These are phyloP conservation scores for Pichia norvegensis DNA, from an alignment of 1,139 yeast species.

Conservation along the genomic window DNA sequence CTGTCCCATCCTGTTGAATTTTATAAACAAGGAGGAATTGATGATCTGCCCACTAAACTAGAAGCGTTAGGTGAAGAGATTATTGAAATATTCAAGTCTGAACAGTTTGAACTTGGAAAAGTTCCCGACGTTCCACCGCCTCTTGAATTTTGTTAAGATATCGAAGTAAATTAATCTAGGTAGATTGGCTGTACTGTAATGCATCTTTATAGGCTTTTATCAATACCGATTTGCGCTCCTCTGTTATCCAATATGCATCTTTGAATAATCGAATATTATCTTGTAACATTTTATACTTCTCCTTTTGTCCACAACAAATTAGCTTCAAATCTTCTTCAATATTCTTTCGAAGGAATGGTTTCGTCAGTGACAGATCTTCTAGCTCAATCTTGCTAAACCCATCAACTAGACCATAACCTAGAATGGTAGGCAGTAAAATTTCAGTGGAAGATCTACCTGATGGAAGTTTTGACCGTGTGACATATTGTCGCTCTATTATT, in stretches of 20 bases:
- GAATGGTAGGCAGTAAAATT: constrained; percentile 62
- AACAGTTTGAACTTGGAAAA: constrained; percentile 49
- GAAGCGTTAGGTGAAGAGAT: constrained; percentile 38
- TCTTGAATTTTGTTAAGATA: constrained; percentile 32
- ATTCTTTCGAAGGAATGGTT: constrained; percentile 77
- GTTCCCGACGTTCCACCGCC: constrained; percentile 86
- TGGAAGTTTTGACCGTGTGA: constrained; percentile 36
- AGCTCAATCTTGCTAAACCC: constrained; percentile 79
- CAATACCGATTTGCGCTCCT: constrained; percentile 5
- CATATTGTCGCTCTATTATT: constrained; percentile 60
- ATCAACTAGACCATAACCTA: constrained; percentile 84
- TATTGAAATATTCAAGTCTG: constrained; percentile 43
- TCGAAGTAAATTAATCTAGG: background rate
- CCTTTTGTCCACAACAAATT: constrained; percentile 58
- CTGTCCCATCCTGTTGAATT: background rate
- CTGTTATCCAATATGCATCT: constrained; percentile 39
- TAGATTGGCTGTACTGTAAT: constrained; percentile 1
- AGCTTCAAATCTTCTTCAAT: constrained; percentile 61
- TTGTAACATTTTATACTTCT: constrained; percentile 47
- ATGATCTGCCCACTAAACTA: constrained; percentile 29
- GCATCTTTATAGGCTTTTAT: constrained; percentile 10
- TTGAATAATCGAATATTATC: constrained; percentile 55
- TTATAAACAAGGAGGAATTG: constrained; percentile 17
- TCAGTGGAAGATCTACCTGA: constrained; percentile 33
- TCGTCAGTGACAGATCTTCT: constrained; percentile 66